Base-by-base conservation (phyloP, 768 basidiomycete species). In the Rhodosporidiobolus odoratus region DNA sequence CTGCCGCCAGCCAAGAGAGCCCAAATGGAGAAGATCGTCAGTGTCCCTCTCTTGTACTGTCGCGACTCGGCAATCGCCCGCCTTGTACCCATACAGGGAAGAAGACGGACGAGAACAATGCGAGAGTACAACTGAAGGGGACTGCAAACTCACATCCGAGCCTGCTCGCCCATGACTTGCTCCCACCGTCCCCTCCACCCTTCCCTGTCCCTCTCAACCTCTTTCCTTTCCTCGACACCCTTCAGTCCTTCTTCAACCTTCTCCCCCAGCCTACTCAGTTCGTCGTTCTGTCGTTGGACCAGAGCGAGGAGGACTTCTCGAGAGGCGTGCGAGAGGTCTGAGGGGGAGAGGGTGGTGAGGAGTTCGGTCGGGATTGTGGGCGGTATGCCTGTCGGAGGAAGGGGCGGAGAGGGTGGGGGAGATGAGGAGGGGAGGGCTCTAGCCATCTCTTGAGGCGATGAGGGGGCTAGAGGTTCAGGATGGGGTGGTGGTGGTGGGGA, bases 1-100 rank as follows among this genome's bases (percentile, higher is more conserved):
- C 86, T 87, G 61, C 35, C n/a, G n/a, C n/a, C n/a, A n/a, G n/a
- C n/a, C n/a, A 7, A 6, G 16, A 6, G 34, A 3, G 25, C 2
- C 7, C 6, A 27, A 13, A 47, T 7, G 19, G 52, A 6, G 52
- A 27, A 53, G 27, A 19, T 8, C 9, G 37, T 41, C 23, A 50
- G 47, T n/a, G 0, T 2, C 23, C 15, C 2, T 32, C 47, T 50
- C 21, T 15, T 50, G 52, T 5, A 13, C 27, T 35, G 15, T 3
- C 16, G 54, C 7, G 34, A 10, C 23, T 23, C 12, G 43, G 13
- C 43, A 13, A 12, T 45, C 43, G 43, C 23, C 43, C 43, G 43
- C 12, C 43, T 45, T 13, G 12, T 23, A 32, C 30, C 52, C 3
- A 8, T 23, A 4, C 57, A 25, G 7, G 5, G 25, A n/a, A 15